A percentile compares a stretch with the other conserved stretches of the same genome.
phyloP scores from a whole-genome alignment of 2,329 filamentous ascomycete species.

The Aureobasidium sp. region DNA sequence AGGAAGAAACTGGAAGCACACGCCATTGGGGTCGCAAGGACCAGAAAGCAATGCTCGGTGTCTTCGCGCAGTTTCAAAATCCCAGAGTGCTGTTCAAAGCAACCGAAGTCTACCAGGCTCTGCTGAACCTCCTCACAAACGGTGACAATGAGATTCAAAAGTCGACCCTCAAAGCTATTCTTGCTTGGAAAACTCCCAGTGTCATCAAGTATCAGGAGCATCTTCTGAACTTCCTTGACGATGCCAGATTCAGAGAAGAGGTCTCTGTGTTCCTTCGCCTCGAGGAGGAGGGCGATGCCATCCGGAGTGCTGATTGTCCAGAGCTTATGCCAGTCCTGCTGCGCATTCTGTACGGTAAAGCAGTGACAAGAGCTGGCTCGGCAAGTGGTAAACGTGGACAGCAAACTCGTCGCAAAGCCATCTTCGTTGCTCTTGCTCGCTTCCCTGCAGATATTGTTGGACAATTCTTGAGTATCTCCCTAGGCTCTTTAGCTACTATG shows the following conservation, averaged over 20 bases:
- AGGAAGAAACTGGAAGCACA: not conserved
- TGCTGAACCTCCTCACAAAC: constrained; percentile 72
- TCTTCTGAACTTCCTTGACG: constrained; percentile 78
- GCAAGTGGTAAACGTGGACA: constrained; percentile 74
- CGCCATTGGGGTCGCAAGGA: constrained; percentile 65
- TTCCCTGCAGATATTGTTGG: constrained; percentile 67
- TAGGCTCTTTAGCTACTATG: constrained; percentile 47
- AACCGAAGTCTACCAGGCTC: constrained; percentile 65
- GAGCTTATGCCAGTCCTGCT: constrained; percentile 80
- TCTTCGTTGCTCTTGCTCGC: constrained; percentile 71
- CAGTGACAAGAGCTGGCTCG: constrained; percentile 73
- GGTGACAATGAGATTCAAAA: constrained; percentile 89
- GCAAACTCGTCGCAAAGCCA: constrained; percentile 65
- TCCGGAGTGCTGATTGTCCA: constrained; percentile 65
- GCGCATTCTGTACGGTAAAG: constrained; percentile 78
- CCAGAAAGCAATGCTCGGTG: constrained; percentile 70
- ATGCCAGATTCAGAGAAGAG: constrained; percentile 87
- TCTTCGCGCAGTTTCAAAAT: constrained; percentile 83
- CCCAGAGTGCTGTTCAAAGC: constrained; percentile 75
- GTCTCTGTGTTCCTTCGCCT: constrained; percentile 77
- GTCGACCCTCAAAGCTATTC: constrained; percentile 71
- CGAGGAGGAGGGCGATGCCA: constrained; percentile 50
- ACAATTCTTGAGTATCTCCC: constrained; percentile 75
- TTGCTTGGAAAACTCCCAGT: constrained; percentile 79
- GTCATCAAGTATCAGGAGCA: constrained; percentile 78